These are phyloP conservation scores for Hippophae gyantsensis DNA, from an alignment of 306 rosid genomes.

Conservation along the genomic window DNA sequence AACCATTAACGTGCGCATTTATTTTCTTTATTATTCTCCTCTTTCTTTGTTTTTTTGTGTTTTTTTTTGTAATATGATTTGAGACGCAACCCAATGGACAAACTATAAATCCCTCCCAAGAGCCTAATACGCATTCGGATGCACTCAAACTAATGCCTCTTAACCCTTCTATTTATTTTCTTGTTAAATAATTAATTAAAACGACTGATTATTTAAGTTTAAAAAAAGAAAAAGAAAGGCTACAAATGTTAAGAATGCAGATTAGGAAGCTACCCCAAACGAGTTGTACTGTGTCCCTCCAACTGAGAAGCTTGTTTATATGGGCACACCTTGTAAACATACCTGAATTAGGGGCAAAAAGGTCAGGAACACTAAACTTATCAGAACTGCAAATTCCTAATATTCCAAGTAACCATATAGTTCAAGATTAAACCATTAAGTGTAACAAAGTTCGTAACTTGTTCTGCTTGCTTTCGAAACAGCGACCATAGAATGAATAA, in stretches of 20 bases:
- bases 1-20: too few species aligned
- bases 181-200: background rate
- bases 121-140: background rate
- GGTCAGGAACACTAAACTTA: constrained; percentile 25
- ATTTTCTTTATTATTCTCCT: too few species aligned
- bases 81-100: background rate
- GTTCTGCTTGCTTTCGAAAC: constrained; percentile 89
- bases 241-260: constrained; percentile 1
- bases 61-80: background rate
- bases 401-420: constrained; percentile 2
- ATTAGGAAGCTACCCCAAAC: constrained; percentile 68
- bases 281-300: constrained; percentile 76
- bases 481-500: constrained; percentile 71
- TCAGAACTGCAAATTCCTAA: constrained; percentile 16
- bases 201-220: background rate
- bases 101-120: background rate
- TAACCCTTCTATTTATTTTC: background rate
- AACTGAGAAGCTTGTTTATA: constrained; percentile 88
- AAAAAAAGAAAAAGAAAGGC: constrained; percentile 5
- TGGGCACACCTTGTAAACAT: constrained; percentile 91
- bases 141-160: background rate
- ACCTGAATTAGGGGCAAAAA: constrained; percentile 46
- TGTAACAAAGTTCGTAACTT: constrained; percentile 43
- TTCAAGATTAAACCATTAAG: constrained; percentile 8
- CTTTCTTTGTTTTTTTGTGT: too few species aligned